These are phyloP conservation scores for Gyromitra esculenta DNA, from an alignment of 2,329 filamentous ascomycete species.

Conservation along the genomic window DNA sequence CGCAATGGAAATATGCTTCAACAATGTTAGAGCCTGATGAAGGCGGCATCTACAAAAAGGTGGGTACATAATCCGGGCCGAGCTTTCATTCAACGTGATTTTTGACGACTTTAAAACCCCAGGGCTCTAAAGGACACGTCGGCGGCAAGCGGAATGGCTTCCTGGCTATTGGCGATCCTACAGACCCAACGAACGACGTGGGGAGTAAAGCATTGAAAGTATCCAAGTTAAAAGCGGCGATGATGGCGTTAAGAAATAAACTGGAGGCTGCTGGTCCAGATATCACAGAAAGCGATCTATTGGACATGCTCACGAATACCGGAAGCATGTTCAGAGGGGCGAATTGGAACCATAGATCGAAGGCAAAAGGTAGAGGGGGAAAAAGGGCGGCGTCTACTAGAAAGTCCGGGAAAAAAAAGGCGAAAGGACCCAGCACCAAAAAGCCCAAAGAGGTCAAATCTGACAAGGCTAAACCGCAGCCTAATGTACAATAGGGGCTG, in stretches of 20 bases:
- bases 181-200: conserved; percentile 37
- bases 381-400: neutral
- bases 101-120: neutral
- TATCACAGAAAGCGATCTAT: neutral
- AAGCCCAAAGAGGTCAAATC: neutral
- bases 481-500: neutral
- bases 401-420: neutral
- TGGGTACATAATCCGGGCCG: neutral
- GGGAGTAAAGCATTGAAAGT: conserved; percentile 17
- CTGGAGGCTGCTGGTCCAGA: neutral
- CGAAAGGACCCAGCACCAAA: neutral
- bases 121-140: conserved; percentile 29
- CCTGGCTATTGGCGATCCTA: conserved; percentile 38
- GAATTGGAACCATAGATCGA: neutral
- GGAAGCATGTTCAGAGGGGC: conserved; percentile 9
- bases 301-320: conserved; percentile 28
- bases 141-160: conserved; percentile 18
- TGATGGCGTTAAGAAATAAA: conserved; percentile 36
- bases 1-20: conserved; percentile 39
- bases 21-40: conserved; percentile 35
- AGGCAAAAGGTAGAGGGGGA: neutral
- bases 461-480: neutral
- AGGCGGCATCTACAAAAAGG: conserved; percentile 45
- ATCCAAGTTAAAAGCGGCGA: conserved; percentile 12
- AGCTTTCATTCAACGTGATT: neutral